phyloP scores from a whole-genome alignment of 2,329 filamentous ascomycete genomes.

The Fusarium equiseti region DNA sequence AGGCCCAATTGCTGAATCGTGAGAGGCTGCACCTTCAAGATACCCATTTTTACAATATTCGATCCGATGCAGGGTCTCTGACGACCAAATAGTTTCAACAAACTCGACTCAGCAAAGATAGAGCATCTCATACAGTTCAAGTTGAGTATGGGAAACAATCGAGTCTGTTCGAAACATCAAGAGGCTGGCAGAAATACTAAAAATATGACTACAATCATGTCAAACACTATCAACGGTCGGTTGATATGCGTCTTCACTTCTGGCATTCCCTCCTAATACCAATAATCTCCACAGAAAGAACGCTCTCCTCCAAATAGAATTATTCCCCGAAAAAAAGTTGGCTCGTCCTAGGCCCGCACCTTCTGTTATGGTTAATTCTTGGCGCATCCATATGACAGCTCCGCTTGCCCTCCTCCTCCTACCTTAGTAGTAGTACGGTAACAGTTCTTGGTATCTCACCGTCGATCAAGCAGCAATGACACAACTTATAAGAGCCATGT shows the following conservation, averaged over 20 bases:
- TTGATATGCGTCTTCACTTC: background rate
- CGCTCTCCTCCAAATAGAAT: slow-evolving; percentile 31
- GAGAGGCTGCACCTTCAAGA: background rate
- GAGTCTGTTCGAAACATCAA: background rate
- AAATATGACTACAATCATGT: background rate
- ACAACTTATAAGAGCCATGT: slow-evolving; percentile 9
- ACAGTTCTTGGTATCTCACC: background rate
- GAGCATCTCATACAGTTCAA: rapidly evolving
- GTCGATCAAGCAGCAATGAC: background rate
- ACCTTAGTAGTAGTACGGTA: background rate
- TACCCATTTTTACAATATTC: background rate
- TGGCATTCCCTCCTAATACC: background rate
- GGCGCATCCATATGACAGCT: slow-evolving; percentile 20
- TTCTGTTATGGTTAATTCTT: slow-evolving; percentile 4
- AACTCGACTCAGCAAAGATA: background rate
- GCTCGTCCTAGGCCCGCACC: background rate
- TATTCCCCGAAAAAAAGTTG: background rate
- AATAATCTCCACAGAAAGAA: slow-evolving; percentile 18
- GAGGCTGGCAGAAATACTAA: background rate
- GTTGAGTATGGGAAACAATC: background rate
- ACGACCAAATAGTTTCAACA: background rate
- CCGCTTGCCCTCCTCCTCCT: background rate
- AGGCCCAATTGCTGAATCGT: background rate
- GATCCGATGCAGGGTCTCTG: background rate
- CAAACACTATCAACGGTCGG: background rate